Base-by-base conservation (phyloP, 768 basidiomycete genomes). In the Agrocybe praecox region DNA sequence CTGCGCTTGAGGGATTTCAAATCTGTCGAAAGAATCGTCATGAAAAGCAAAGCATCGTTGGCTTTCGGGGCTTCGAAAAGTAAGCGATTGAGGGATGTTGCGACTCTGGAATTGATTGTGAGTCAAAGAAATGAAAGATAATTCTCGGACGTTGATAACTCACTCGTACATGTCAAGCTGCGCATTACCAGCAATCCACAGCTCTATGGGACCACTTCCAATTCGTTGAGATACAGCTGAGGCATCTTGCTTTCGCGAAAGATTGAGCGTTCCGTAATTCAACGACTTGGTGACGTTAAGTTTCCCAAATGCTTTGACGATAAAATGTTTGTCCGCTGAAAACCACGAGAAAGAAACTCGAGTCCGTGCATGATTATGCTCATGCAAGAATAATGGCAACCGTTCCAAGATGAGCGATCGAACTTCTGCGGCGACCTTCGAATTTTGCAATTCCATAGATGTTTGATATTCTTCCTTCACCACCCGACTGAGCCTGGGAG, bases 11-110 rank as follows among this genome's bases (percentile, higher is more conserved):
- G 70, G 2, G 92, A 86, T 56, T 85, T 82, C 40, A 98, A 73
- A 61, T 96, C 93, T 0, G 96, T 98, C 0, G 94, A 93, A 17
- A 99, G 79, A 52, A 99, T 93, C 0, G 95, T 97, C 84, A 93
- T 91, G 62, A 98, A 89, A 8, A 98, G 69, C 7, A 99, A 77
- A 0, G 91, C 85, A 68, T 99, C 96, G 66, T 95, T 93, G 22
- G 88, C 83, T 69, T 90, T 89, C 2, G 87, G 87, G 8, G 84
- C 80, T 53, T 89, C 83, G 60, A 98, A 92, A 26, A 97, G 71
- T 7, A 90, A 68, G 17, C 87, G 86, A 68, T 92, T 94, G 26
- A 98, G 74, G 1, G 91, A 89, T 0, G 86, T 88, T 0, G 96
- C 89, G 14, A 98, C 88, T 70, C 94, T 96, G 48, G 2, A 36